These are phyloP conservation scores for Rubia tinctorum DNA, from an alignment of 305 asterid genomes.

Conservation along the genomic window DNA sequence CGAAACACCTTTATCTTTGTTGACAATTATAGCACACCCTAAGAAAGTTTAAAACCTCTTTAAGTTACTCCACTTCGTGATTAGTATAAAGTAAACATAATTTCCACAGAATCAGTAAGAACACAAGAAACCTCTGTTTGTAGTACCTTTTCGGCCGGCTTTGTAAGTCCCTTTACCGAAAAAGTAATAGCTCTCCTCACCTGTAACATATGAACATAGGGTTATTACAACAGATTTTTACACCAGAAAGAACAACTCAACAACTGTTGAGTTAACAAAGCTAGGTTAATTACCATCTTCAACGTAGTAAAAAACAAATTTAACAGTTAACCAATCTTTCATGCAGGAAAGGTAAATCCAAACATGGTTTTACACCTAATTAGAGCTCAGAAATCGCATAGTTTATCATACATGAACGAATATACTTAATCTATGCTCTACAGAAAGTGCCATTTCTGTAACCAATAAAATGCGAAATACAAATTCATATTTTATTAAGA, in stretches of 20 bases:
- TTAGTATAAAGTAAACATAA: neutral
- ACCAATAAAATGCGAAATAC: neutral
- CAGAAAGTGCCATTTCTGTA: neutral
- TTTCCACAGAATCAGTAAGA: neutral
- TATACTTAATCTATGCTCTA: neutral
- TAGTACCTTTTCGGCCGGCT: conserved; percentile 88
- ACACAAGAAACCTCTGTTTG: neutral
- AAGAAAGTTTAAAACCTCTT: conserved; percentile 18
- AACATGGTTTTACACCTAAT: neutral
- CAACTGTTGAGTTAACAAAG: neutral
- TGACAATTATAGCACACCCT: conserved; percentile 87
- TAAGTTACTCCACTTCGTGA: neutral
- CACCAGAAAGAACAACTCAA: neutral
- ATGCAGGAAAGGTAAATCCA: neutral
- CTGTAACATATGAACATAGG: conserved; percentile 37
- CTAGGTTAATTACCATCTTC: neutral
- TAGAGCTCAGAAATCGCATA: neutral
- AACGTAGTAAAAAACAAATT: neutral
- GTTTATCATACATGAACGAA: neutral
- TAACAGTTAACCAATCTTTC: neutral
- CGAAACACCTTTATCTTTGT: conserved; percentile 91
- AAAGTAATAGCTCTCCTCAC: conserved; percentile 74
- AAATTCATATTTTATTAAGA: neutral
- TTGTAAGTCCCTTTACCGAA: conserved; percentile 78
- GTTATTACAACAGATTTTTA: conserved; percentile 10